These are phyloP conservation scores for Filobasidium wieringae DNA, from an alignment of 768 basidiomycete genomes.

Conservation along the genomic window DNA sequence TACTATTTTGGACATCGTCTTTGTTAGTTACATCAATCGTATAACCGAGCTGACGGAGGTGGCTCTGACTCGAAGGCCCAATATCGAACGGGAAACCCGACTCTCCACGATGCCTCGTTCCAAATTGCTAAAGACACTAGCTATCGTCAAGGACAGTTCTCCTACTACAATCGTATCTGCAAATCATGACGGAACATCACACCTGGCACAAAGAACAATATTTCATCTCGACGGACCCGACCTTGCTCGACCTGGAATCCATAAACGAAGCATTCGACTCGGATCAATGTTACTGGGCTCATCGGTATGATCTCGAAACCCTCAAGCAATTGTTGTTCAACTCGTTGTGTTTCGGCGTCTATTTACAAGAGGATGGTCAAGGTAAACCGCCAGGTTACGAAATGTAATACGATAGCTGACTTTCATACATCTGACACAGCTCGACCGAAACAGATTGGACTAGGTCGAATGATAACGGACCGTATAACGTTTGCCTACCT, in stretches of 20 bases:
- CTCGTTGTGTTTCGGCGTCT: conserved; percentile 2
- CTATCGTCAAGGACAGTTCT: too few species aligned
- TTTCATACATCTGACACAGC: background rate
- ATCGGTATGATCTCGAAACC: background rate
- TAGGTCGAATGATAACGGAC: conserved; percentile 11
- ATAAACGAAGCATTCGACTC: conserved; percentile 12
- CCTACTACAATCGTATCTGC: too few species aligned
- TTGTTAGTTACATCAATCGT: too few species aligned
- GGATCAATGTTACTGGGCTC: conserved; percentile 10
- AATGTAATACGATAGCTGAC: background rate
- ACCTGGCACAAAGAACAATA: background rate
- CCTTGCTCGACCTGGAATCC: background rate
- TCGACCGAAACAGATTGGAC: conserved; percentile 9
- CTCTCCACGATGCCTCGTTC: too few species aligned
- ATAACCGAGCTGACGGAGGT: too few species aligned
- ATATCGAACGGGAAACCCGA: too few species aligned
- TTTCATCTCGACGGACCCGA: conserved; percentile 5
- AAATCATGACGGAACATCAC: too few species aligned
- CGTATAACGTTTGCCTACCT: conserved; percentile 11
- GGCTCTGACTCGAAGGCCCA: too few species aligned
- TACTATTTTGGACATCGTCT: too few species aligned
- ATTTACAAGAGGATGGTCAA: background rate
- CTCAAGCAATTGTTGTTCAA: conserved; percentile 6
- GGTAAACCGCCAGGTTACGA: background rate
- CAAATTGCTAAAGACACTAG: too few species aligned